Evolutionary conservation across 2,329 filamentous ascomycete species (phyloP).

Genomic region (Pseudocercospora eumusae): DNA sequence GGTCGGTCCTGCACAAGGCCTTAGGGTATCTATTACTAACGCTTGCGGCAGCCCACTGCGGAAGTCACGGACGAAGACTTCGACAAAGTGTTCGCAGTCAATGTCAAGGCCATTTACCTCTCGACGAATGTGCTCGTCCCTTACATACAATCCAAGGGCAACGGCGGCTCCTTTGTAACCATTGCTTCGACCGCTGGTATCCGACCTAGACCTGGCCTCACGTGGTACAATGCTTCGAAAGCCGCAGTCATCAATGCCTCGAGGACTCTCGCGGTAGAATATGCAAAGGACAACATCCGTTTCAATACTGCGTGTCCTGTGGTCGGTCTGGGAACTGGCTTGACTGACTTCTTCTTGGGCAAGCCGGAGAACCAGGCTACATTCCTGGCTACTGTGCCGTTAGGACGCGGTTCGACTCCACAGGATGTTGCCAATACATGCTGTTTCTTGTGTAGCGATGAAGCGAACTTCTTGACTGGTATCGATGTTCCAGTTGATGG

Average conservation of each 20-base stretch:
- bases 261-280: constrained; percentile 71
- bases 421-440: constrained; percentile 71
- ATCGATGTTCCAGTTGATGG: constrained; percentile 68
- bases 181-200: constrained; percentile 66
- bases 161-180: constrained; percentile 64
- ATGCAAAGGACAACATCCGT: constrained; percentile 69
- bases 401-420: constrained; percentile 59
- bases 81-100: constrained; percentile 66
- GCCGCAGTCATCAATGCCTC: constrained; percentile 63
- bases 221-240: constrained; percentile 72
- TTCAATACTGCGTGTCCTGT: constrained; percentile 67
- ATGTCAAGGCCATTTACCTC: constrained; percentile 67
- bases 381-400: constrained; percentile 57
- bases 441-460: constrained; percentile 69
- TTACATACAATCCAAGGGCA: constrained; percentile 60
- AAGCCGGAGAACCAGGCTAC: constrained; percentile 62
- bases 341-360: constrained; percentile 53
- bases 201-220: constrained; percentile 62
- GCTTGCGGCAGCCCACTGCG: constrained; percentile 51
- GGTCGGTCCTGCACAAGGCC: constrained; percentile 24
- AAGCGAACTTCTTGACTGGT: constrained; percentile 71
- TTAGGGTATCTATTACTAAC: background rate
- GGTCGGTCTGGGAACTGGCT: constrained; percentile 37
- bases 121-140: constrained; percentile 62
- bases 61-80: constrained; percentile 68